A percentile compares a stretch with the other conserved stretches of the same genome.
These are phyloP conservation scores for Hanseniaspora opuntiae DNA, from an alignment of 805 yeast species.

Conservation along the genomic window DNA sequence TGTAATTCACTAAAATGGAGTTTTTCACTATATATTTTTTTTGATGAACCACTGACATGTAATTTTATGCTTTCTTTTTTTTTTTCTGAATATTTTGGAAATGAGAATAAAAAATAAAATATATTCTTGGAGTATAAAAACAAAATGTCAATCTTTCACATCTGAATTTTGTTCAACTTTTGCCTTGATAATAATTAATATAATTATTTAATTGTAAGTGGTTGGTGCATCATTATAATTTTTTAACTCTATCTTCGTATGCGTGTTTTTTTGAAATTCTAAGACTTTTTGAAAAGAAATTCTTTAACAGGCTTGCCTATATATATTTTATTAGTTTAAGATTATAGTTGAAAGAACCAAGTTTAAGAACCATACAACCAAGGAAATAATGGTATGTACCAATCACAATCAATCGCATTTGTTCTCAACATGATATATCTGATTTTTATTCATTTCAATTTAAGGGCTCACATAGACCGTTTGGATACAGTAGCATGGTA, in stretches of 20 bases:
- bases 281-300: background rate
- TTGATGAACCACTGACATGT: too few relatives aligned
- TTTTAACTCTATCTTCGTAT: background rate
- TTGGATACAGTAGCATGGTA: too few relatives aligned
- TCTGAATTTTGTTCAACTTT: background rate
- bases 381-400: slow-evolving; percentile 11
- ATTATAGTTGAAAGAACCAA: background rate
- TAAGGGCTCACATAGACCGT: too few relatives aligned
- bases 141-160: background rate
- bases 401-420: background rate
- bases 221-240: too few relatives aligned
- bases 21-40: too few relatives aligned
- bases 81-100: background rate
- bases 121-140: background rate
- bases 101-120: background rate
- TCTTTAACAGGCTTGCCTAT: background rate
- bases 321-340: background rate
- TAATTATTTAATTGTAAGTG: too few relatives aligned
- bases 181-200: background rate
- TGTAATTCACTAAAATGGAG: too few relatives aligned
- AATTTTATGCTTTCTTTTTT: background rate
- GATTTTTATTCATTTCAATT: too few relatives aligned
- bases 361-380: slow-evolving; percentile 8
- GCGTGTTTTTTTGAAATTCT: background rate
- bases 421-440: too few relatives aligned